Percentiles rank a stretch among this genome's conserved stretches.
These are phyloP conservation scores for Penicillium silybi DNA, from an alignment of 495 filamentous ascomycete genomes.

Conservation along the genomic window DNA sequence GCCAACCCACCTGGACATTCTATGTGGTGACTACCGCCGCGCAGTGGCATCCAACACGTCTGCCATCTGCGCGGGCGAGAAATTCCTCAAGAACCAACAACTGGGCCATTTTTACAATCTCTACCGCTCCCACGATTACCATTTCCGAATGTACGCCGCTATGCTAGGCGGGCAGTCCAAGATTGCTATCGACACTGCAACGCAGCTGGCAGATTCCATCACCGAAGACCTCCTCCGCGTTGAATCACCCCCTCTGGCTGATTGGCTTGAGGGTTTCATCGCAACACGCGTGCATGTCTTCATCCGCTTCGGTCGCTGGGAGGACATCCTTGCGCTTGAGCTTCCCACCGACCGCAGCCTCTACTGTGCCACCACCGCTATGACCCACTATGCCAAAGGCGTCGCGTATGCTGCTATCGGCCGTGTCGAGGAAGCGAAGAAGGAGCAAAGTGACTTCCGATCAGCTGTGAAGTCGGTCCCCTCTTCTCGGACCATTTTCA, in stretches of 20 bases:
- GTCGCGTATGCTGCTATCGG: constrained; percentile 57
- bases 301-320: constrained; percentile 63
- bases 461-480: constrained; percentile 45
- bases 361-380: constrained; percentile 60
- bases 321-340: constrained; percentile 49
- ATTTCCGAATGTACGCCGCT: constrained; percentile 66
- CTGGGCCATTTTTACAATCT: constrained; percentile 63
- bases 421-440: constrained; percentile 42
- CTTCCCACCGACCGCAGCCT: constrained; percentile 49
- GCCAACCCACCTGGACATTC: constrained; percentile 65
- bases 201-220: constrained; percentile 48
- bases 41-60: constrained; percentile 58
- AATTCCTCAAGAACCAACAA: constrained; percentile 49
- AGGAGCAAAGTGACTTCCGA: constrained; percentile 42
- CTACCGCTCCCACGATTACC: constrained; percentile 63
- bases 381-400: constrained; percentile 62
- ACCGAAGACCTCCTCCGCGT: constrained; percentile 58
- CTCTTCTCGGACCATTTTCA: constrained; percentile 55
- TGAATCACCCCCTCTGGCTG: constrained; percentile 64
- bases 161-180: constrained; percentile 62
- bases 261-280: constrained; percentile 66
- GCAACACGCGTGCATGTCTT: constrained; percentile 59
- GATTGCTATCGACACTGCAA: constrained; percentile 53
- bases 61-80: constrained; percentile 61
- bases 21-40: constrained; percentile 61